Conservation (phyloP, 306 rosid genomes). For the Vigna trinervia region DNA sequence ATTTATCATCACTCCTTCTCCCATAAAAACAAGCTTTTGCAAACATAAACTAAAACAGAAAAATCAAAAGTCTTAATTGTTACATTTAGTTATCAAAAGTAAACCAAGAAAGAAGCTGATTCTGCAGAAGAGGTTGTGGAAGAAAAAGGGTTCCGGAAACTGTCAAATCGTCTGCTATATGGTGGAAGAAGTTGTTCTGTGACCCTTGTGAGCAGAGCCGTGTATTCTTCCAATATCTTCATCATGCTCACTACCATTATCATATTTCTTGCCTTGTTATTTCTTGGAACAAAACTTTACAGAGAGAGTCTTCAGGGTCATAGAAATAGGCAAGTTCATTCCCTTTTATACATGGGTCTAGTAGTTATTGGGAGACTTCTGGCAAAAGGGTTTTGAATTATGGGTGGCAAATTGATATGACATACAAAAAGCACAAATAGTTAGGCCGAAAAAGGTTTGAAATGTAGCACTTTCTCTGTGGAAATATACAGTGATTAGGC, state of each 20-base stretch:
- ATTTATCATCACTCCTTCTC: not conserved
- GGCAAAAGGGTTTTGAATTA: not conserved
- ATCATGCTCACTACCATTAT: slow-evolving; percentile 60
- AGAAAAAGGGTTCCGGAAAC: slow-evolving; percentile 37
- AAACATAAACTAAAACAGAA: not conserved
- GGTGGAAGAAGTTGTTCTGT: slow-evolving; percentile 50
- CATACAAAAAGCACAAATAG: not conserved
- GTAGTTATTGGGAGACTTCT: slow-evolving; percentile 3
- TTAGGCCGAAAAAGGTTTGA: slow-evolving; percentile 21
- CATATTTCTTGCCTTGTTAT: slow-evolving; percentile 43
- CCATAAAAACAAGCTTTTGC: not conserved
- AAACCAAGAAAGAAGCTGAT: slow-evolving; percentile 57
- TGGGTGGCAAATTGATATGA: slow-evolving; percentile 9
- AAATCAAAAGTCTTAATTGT: not conserved
- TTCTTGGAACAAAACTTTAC: not conserved
- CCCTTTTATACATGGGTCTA: slow-evolving; percentile 1
- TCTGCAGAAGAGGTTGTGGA: slow-evolving; percentile 39
- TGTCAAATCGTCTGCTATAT: slow-evolving; percentile 17
- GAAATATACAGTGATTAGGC: not conserved
- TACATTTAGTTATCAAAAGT: slow-evolving; percentile 44
- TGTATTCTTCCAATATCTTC: slow-evolving; percentile 57
- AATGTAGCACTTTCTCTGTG: slow-evolving; percentile 1
- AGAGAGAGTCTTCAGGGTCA: not conserved
- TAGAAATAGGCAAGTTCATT: not conserved
- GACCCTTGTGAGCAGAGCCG: slow-evolving; percentile 52